Conservation (phyloP, 805 yeast species). For the Kodamaea kaohsiungensis region DNA sequence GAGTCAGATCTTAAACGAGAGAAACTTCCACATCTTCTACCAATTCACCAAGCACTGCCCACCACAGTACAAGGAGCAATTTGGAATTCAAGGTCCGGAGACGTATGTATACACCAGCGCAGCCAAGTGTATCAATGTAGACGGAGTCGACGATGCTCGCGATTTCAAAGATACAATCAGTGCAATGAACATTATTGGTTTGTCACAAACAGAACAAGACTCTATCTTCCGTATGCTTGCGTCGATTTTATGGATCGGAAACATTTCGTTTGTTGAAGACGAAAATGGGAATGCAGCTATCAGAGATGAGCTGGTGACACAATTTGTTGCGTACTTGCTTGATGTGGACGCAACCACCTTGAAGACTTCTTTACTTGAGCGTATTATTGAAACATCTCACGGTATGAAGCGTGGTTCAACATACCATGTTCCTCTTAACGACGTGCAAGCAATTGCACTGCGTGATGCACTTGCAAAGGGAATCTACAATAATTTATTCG, state of each 20-base stretch:
- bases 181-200: constrained; percentile 89
- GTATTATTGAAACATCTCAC: constrained; percentile 87
- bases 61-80: constrained; percentile 75
- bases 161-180: constrained; percentile 80
- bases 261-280: constrained; percentile 80
- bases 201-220: constrained; percentile 82
- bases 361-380: constrained; percentile 67
- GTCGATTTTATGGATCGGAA: constrained; percentile 92
- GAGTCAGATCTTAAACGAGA: constrained; percentile 87
- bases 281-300: constrained; percentile 83
- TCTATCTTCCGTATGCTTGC: constrained; percentile 84
- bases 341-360: constrained; percentile 73
- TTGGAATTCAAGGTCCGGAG: constrained; percentile 93
- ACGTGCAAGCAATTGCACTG: constrained; percentile 91
- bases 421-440: constrained; percentile 90
- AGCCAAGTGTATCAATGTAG: constrained; percentile 82
- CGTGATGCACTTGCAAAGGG: constrained; percentile 96
- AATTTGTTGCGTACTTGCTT: constrained; percentile 87
- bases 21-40: constrained; percentile 96
- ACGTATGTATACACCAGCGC: constrained; percentile 86
- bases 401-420: constrained; percentile 90
- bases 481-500: constrained; percentile 86
- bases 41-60: constrained; percentile 93
- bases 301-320: constrained; percentile 86
- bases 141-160: constrained; percentile 76